Base-by-base conservation (phyloP, 208 protist species). In the Leishmania braziliensis region DNA sequence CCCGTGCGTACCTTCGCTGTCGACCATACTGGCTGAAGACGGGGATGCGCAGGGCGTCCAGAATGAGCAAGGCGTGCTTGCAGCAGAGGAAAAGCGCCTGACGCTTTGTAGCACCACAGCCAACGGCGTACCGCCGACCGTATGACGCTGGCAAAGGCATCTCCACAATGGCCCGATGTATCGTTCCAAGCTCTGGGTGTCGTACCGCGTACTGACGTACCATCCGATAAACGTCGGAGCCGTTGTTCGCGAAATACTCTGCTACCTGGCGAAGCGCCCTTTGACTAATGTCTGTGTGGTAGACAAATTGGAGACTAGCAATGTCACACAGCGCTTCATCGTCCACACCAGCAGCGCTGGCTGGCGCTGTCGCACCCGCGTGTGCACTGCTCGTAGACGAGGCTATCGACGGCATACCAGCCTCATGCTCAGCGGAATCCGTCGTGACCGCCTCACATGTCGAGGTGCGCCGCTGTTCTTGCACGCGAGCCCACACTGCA, bases 271-370 rank as follows among this genome's bases (percentile, higher is more conserved):
- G 50, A 36, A 66, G 53, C 12, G 8, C 36, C 0, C 23, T 50
- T 46, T 85, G 85, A 63, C 87, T 89, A 4, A 95, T 69, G 23
- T 92, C 89, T 1, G 81, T 89, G 12, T 46, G 77, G 78, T 97
- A 92, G 18, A 96, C 69, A 10, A 77, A 83, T 54, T 87, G 82
- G 68, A 97, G 73, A 48, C 60, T 51, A 0, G 82, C n/a, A 56
- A 96, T 46, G 63, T 97, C 88, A 78, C 90, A 97, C 54, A 97
- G 84, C 43, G 60, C 86, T 46, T 97, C 93, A 81, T 97, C 94
- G 16, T 91, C 71, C 75, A 46, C 39, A 76, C 78, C 18, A 56
- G 68, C 46, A 36, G 46, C 77, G 69, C 12, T 54, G 26, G 46
- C 50, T 26, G 3, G 39, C 29, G 26, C 68, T 16, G 39, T 26